phyloP scores from a whole-genome alignment of 2,329 filamentous ascomycete species.

The Talaromyces sp. region DNA sequence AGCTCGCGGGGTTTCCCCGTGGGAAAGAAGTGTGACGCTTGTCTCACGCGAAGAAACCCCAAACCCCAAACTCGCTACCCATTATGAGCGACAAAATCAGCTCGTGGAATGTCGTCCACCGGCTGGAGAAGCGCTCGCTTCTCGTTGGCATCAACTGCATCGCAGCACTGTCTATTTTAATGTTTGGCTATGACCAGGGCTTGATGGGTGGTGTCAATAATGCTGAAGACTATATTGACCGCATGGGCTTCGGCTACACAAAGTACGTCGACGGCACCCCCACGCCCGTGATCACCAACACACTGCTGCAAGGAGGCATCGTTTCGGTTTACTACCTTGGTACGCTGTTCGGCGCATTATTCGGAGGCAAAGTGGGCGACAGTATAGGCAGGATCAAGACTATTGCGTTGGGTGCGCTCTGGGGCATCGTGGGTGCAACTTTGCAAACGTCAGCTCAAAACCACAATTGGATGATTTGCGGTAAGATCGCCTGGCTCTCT shows the following conservation, averaged over 20 bases:
- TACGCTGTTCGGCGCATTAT: slow-evolving; percentile 59
- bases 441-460: slow-evolving; percentile 65
- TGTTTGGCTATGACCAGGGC: slow-evolving; percentile 58
- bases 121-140: slow-evolving; percentile 52
- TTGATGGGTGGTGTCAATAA: slow-evolving; percentile 64
- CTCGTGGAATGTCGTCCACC: slow-evolving; percentile 48
- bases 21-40: not conserved
- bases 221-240: slow-evolving; percentile 57
- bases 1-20: not conserved
- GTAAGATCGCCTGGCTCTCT: slow-evolving; percentile 33
- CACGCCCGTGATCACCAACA: slow-evolving; percentile 55
- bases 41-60: not conserved
- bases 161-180: slow-evolving; percentile 63
- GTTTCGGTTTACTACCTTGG: slow-evolving; percentile 56
- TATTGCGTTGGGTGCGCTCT: slow-evolving; percentile 56
- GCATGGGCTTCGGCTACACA: slow-evolving; percentile 62
- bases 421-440: slow-evolving; percentile 57
- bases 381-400: slow-evolving; percentile 59
- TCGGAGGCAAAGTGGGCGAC: slow-evolving; percentile 63
- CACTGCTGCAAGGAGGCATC: slow-evolving; percentile 60
- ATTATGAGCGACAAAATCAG: slow-evolving; percentile 36
- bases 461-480: slow-evolving; percentile 65
- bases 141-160: slow-evolving; percentile 60
- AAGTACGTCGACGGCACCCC: slow-evolving; percentile 39
- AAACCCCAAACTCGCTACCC: not conserved